Percentiles rank a stretch among this genome's conserved stretches.
Conservation (phyloP, 2,329 filamentous ascomycete species). For the Talaromyces sp. region DNA sequence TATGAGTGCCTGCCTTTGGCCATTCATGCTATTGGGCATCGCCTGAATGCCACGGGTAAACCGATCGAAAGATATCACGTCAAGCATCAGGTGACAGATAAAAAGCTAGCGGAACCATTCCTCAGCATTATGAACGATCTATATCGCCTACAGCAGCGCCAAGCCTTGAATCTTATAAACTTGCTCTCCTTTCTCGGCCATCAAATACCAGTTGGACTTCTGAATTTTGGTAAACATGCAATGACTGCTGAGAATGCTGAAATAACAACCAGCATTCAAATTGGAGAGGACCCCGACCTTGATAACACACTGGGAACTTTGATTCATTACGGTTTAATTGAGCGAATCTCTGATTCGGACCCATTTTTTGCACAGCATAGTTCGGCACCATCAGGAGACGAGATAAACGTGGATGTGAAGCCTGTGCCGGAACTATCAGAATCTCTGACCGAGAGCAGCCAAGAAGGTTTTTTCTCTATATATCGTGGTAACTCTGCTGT, state of each 20-base stretch:
- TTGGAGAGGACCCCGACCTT: slow-evolving; percentile 42
- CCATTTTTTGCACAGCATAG: slow-evolving; percentile 17
- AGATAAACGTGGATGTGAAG: slow-evolving; percentile 25
- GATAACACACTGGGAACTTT: slow-evolving; percentile 50
- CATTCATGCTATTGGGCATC: slow-evolving; percentile 67
- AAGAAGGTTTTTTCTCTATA: slow-evolving; percentile 36
- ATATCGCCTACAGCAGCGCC: slow-evolving; percentile 42
- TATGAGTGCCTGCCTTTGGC: slow-evolving; percentile 69
- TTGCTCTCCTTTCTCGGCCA: slow-evolving; percentile 68
- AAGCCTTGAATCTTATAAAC: slow-evolving; percentile 67
- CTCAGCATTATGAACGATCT: slow-evolving; percentile 53
- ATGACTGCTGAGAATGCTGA: slow-evolving; percentile 38
- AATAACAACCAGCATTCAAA: slow-evolving; percentile 40
- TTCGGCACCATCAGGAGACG: slow-evolving; percentile 26
- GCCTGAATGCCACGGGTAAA: slow-evolving; percentile 63
- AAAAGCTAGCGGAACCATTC: slow-evolving; percentile 55
- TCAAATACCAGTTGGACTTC: slow-evolving; percentile 67
- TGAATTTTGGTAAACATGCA: slow-evolving; percentile 55
- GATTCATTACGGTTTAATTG: slow-evolving; percentile 51
- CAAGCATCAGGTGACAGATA: slow-evolving; percentile 59
- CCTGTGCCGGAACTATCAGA: slow-evolving; percentile 33
- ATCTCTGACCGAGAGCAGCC: slow-evolving; percentile 39
- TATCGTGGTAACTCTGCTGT: slow-evolving; percentile 36
- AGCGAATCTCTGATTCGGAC: slow-evolving; percentile 43
- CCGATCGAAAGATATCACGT: slow-evolving; percentile 63